Conservation (phyloP, 2,329 filamentous ascomycete species). For the Penicillium sp. region DNA sequence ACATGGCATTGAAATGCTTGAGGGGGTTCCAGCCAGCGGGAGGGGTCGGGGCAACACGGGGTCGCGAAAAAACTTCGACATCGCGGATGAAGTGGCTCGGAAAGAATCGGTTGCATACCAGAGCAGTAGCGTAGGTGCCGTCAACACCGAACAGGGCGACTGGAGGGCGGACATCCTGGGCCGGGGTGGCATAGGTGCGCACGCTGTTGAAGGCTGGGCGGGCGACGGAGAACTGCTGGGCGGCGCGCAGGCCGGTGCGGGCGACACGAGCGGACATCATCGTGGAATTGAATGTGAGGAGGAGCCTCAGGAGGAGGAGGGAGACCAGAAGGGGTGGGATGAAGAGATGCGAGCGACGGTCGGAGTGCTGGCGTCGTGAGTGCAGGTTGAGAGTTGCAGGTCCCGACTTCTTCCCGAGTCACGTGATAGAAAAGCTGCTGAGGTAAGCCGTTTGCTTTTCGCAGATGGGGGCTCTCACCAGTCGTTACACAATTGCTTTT, state of each 20-base stretch:
- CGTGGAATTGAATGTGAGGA: conserved; percentile 29
- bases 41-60: conserved; percentile 24
- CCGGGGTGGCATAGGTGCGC: conserved; percentile 74
- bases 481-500: not conserved
- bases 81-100: conserved; percentile 3
- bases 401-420: conserved; percentile 31
- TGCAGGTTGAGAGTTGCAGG: conserved; percentile 28
- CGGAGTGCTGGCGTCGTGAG: conserved; percentile 26
- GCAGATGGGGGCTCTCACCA: not conserved
- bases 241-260: conserved; percentile 58
- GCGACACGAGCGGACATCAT: conserved; percentile 61
- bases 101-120: conserved; percentile 66
- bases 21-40: conserved; percentile 9
- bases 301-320: conserved; percentile 25
- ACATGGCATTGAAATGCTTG: conserved; percentile 14
- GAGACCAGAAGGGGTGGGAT: conserved; percentile 24
- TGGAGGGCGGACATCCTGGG: conserved; percentile 75
- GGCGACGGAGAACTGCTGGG: conserved; percentile 46
- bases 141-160: conserved; percentile 92
- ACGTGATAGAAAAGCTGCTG: conserved; percentile 17
- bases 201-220: conserved; percentile 48
- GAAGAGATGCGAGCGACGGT: conserved; percentile 30
- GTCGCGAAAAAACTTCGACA: conserved; percentile 12
- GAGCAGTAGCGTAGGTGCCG: conserved; percentile 96
- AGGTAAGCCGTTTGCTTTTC: conserved; percentile 13